phyloP scores from a whole-genome alignment of 176 grass and related monocot genomes.

The Typha latifolia region DNA sequence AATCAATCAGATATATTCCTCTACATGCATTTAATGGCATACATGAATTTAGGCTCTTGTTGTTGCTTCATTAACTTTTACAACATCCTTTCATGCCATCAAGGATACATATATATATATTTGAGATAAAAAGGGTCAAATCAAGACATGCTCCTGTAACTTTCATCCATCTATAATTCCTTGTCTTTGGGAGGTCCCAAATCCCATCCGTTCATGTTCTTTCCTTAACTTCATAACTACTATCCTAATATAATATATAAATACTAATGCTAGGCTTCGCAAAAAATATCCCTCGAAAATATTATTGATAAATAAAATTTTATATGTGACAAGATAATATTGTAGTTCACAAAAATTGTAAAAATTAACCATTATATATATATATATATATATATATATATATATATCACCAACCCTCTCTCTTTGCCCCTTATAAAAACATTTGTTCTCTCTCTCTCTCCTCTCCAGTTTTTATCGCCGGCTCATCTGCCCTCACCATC shows the following conservation, averaged over 20 bases:
- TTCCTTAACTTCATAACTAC: constrained; percentile 7
- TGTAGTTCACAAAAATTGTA: neutral
- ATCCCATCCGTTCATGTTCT: constrained; percentile 25
- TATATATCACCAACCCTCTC: constrained; percentile 20
- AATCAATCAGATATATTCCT: constrained; percentile 63
- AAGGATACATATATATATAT: neutral
- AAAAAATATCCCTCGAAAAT: neutral
- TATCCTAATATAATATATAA: neutral
- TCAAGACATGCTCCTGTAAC: constrained; percentile 14
- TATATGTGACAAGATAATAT: no score
- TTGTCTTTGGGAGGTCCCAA: neutral
- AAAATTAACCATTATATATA: no score
- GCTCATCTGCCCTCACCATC: constrained; percentile 46
- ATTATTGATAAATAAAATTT: no score
- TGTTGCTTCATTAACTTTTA: constrained; percentile 21
- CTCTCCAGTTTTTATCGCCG: constrained; percentile 13
- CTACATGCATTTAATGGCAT: constrained; percentile 37
- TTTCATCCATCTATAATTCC: constrained; percentile 12
- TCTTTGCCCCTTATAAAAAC: constrained; percentile 1
- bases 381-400: no score
- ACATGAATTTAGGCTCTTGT: constrained; percentile 18
- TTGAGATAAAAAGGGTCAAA: neutral
- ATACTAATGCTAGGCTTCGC: no score
- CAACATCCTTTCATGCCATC: neutral
- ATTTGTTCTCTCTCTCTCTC: constrained; percentile 26